Percentiles rank a stretch among this genome's conserved stretches.
These are phyloP conservation scores for Saccharum officinarum DNA, from an alignment of 176 grass and related monocot genomes.

Conservation along the genomic window DNA sequence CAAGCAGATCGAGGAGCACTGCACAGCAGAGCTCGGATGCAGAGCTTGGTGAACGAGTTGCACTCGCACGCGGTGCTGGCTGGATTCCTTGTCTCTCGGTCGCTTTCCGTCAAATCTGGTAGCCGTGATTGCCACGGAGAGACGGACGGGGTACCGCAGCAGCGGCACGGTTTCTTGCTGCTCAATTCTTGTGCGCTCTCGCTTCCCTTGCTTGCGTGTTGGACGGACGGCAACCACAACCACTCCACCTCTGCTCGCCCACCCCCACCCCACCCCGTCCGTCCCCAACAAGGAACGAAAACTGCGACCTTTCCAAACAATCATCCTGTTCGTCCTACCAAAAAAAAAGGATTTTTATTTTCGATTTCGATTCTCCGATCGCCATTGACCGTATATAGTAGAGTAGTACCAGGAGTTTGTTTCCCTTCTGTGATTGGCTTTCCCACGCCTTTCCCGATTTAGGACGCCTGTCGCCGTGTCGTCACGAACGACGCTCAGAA, in stretches of 20 bases:
- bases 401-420: background rate
- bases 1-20: slow-evolving; percentile 38
- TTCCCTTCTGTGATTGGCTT: background rate
- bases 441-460: slow-evolving; percentile 28
- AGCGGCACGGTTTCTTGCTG: slow-evolving; percentile 19
- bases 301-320: background rate
- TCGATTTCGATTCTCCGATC: background rate
- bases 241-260: background rate
- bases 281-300: background rate
- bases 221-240: slow-evolving; percentile 20
- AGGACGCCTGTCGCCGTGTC: background rate
- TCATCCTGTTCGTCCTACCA: background rate
- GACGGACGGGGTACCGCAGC: no score
- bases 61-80: slow-evolving; percentile 3
- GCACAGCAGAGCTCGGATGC: slow-evolving; percentile 31
- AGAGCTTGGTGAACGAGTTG: slow-evolving; percentile 28
- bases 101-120: background rate
- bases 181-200: background rate
- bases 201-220: background rate
- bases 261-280: background rate
- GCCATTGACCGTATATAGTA: background rate
- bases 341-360: background rate
- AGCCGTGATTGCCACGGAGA: slow-evolving; percentile 3
- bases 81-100: background rate
- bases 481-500: background rate